Percentiles rank a stretch among this genome's conserved stretches.
Conservation (phyloP, 129 eudicot genomes). For the Escallonia rubra region DNA sequence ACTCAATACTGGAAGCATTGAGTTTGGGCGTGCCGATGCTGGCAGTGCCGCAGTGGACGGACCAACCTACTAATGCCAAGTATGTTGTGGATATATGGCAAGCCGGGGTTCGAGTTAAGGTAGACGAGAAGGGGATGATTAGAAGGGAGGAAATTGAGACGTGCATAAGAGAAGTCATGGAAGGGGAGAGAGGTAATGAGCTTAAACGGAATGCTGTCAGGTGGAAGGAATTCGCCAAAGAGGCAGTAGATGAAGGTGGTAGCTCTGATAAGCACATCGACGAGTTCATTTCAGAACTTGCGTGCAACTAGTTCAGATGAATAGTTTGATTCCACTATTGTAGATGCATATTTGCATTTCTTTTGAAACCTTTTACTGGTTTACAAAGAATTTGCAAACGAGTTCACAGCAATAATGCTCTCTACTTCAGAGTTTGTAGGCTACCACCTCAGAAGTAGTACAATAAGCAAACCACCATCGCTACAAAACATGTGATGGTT, state of each 20-base stretch:
- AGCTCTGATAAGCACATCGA: background rate
- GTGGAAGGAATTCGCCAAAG: background rate
- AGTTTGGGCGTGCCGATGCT: constrained; percentile 20
- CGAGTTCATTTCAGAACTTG: background rate
- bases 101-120: constrained; percentile 6
- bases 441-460: too few species aligned
- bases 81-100: constrained; percentile 15
- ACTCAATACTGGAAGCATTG: constrained; percentile 14
- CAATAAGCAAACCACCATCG: too few species aligned
- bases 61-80: constrained; percentile 20
- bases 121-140: background rate
- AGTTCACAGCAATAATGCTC: too few species aligned
- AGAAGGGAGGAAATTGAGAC: constrained; percentile 12
- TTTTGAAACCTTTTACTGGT: too few species aligned
- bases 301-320: too few species aligned
- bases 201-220: background rate
- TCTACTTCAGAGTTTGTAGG: too few species aligned
- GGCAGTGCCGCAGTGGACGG: constrained; percentile 17
- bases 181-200: constrained; percentile 9
- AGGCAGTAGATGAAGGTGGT: background rate
- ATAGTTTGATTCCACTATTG: too few species aligned
- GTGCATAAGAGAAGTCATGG: constrained; percentile 17
- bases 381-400: too few species aligned
- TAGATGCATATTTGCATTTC: too few species aligned
- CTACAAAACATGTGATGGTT: too few species aligned